A percentile compares a stretch with the other conserved stretches of the same genome.
Evolutionary conservation across 1,284 basidiomycete species (phyloP).

Genomic region (Cystobasidium sp.): DNA sequence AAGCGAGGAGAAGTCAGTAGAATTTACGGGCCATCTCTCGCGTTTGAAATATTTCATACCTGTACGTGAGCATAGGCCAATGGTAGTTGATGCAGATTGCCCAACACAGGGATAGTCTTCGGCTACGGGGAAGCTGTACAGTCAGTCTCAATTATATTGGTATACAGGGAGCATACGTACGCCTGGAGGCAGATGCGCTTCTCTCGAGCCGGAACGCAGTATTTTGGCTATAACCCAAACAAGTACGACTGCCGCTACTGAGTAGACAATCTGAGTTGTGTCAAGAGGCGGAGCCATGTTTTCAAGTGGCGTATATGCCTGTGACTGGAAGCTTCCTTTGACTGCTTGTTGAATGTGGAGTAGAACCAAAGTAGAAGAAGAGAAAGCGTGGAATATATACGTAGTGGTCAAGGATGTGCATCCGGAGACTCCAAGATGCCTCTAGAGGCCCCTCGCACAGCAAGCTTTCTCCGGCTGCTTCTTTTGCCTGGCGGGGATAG

Average conservation of each 20-base stretch:
- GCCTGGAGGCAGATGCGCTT: conserved; percentile 1
- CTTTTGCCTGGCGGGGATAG: too few species aligned
- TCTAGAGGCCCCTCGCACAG: too few species aligned
- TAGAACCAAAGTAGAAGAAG: too few species aligned
- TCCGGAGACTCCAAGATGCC: too few species aligned
- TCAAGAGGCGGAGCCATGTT: too few species aligned
- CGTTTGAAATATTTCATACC: background rate
- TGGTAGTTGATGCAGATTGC: conserved; percentile 37
- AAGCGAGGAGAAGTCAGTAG: background rate
- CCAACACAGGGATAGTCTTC: conserved; percentile 32
- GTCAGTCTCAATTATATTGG: background rate
- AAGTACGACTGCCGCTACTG: conserved; percentile 47
- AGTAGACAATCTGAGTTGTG: conserved; percentile 50
- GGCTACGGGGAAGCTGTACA: conserved; percentile 3
- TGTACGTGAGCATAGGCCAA: conserved; percentile 29
- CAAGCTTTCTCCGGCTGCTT: too few species aligned
- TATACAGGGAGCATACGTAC: background rate
- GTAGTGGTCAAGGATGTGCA: too few species aligned
- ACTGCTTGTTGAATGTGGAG: too few species aligned
- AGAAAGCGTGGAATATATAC: too few species aligned
- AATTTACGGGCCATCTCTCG: too few species aligned
- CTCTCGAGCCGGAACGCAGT: background rate
- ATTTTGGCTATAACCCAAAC: background rate
- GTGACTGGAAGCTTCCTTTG: too few species aligned
- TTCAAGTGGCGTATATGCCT: too few species aligned